Percentiles rank a stretch among this genome's conserved stretches.
These are phyloP conservation scores for Plasmodium gaboni DNA, from an alignment of 169 alveolate species.

Conservation along the genomic window DNA sequence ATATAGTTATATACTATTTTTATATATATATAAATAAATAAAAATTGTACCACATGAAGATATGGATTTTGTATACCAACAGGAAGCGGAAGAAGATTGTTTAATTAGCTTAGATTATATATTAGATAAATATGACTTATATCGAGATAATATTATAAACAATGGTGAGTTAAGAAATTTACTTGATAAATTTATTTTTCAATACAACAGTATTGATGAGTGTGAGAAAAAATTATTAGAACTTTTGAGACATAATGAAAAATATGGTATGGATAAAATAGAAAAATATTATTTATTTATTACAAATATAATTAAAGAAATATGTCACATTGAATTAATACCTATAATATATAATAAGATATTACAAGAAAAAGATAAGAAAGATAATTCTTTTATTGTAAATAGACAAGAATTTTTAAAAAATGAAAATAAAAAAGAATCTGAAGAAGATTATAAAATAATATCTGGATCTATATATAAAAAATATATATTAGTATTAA, in stretches of 20 bases:
- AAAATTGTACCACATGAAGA: constrained; percentile 40
- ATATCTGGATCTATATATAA: constrained; percentile 53
- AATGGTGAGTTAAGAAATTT: constrained; percentile 20
- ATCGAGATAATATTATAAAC: constrained; percentile 7
- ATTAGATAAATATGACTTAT: constrained; percentile 22
- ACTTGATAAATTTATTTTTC: constrained; percentile 43
- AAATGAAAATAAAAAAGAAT: constrained; percentile 22
- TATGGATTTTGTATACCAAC: constrained; percentile 3
- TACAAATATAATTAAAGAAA: constrained; percentile 53
- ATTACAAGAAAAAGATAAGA: constrained; percentile 53
- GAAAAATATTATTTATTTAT: constrained; percentile 41
- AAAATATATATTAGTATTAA: constrained; percentile 61
- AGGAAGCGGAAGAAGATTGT: constrained; percentile 4
- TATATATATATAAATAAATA: too few species aligned
- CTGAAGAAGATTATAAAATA: constrained; percentile 35
- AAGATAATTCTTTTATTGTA: constrained; percentile 15
- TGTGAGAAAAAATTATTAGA: constrained; percentile 45
- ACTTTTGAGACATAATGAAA: constrained; percentile 24
- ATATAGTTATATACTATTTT: too few species aligned
- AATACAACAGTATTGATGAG: constrained; percentile 57
- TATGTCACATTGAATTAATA: constrained; percentile 57
- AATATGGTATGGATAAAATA: constrained; percentile 23
- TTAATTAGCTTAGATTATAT: constrained; percentile 29
- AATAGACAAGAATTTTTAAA: constrained; percentile 21
- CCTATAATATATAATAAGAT: constrained; percentile 64